These are phyloP conservation scores for Crithidia brevicula DNA, from an alignment of 208 protist species.

Conservation along the genomic window DNA sequence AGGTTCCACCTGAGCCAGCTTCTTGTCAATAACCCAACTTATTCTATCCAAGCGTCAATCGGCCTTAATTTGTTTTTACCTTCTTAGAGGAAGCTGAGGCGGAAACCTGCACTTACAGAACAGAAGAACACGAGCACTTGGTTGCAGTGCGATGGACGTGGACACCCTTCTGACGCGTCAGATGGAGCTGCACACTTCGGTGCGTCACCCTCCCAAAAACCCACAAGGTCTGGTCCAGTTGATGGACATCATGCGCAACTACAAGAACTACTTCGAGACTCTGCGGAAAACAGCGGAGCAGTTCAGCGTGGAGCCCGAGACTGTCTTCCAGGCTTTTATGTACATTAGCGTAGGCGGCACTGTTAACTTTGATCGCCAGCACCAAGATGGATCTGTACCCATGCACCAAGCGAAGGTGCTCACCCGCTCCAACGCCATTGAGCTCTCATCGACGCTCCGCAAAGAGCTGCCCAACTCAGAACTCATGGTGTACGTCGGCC, in stretches of 20 bases:
- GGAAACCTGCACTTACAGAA: background rate
- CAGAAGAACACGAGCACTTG: background rate
- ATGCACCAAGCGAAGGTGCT: constrained; percentile 94
- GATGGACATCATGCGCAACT: constrained; percentile 62
- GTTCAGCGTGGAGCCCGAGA: constrained; percentile 54
- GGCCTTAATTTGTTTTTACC: too few species aligned
- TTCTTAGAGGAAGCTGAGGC: too few species aligned
- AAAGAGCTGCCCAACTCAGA: constrained; percentile 50
- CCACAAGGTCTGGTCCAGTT: constrained; percentile 65
- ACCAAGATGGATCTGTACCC: constrained; percentile 75
- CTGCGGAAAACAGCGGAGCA: constrained; percentile 45
- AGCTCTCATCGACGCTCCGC: constrained; percentile 67
- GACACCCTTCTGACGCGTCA: constrained; percentile 79
- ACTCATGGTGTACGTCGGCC: constrained; percentile 71
- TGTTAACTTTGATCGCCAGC: constrained; percentile 83
- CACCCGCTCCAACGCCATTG: constrained; percentile 62
- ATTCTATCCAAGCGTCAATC: too few species aligned
- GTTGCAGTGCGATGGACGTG: constrained; percentile 48
- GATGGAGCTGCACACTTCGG: constrained; percentile 87
- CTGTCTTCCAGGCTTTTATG: constrained; percentile 89
- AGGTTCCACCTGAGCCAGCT: too few species aligned
- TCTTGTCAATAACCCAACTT: too few species aligned
- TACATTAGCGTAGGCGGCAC: constrained; percentile 76
- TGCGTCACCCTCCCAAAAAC: constrained; percentile 74
- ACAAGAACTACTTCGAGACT: constrained; percentile 61